Conservation (phyloP, 108 stramenopile genomes). For the Skeletonema tropicum region DNA sequence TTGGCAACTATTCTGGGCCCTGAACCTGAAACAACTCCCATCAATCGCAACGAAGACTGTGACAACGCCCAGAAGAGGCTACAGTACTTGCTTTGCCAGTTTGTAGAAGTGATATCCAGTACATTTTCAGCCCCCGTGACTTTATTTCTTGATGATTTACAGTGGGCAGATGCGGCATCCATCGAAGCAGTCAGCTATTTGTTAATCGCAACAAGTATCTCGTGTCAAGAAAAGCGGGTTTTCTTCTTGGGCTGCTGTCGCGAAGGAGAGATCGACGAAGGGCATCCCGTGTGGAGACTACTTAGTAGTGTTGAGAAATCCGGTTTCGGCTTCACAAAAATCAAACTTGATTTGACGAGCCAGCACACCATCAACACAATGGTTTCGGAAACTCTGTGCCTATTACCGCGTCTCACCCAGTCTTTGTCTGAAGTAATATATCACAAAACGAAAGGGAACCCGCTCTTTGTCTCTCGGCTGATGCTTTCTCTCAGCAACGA, state of each 20-base stretch:
- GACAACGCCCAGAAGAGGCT: conserved; percentile 24
- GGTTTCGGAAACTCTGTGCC: conserved; percentile 5
- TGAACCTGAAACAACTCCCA: background rate
- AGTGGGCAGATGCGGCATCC: conserved; percentile 22
- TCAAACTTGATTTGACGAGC: conserved; percentile 11
- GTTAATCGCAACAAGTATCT: background rate
- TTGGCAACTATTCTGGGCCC: background rate
- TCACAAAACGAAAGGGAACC: conserved; percentile 25
- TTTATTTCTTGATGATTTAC: conserved; percentile 3
- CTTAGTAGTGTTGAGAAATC: background rate
- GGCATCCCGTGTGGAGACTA: conserved; percentile 14
- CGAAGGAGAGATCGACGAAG: conserved; percentile 2
- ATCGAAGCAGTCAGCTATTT: conserved; percentile 14
- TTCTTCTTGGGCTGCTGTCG: background rate
- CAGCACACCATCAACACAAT: background rate
- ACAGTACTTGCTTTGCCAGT: conserved; percentile 18
- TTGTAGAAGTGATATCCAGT: conserved; percentile 22
- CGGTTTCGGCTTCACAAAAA: background rate
- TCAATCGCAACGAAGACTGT: background rate
- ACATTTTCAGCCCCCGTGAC: background rate
- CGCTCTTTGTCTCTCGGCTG: conserved; percentile 10
- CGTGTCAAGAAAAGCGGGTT: background rate
- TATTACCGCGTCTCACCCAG: conserved; percentile 12
- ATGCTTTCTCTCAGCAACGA: conserved; percentile 13
- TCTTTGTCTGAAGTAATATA: conserved; percentile 13